Evolutionary conservation across 192 early-diverging fungal species (phyloP).

Genomic region (Backusella circina): DNA sequence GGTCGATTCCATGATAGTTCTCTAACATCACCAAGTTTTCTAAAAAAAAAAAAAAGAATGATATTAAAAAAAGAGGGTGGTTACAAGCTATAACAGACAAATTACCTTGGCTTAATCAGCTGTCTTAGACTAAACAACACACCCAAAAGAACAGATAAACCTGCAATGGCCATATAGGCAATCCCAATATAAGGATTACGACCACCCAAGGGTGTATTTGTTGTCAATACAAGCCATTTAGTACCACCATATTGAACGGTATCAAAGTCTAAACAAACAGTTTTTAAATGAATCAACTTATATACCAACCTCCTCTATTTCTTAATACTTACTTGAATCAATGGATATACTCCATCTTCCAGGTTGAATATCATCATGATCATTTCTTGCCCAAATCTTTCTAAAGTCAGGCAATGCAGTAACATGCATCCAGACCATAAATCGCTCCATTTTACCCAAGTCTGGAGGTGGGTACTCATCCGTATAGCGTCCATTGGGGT

Average conservation of each 20-base stretch:
- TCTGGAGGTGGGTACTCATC: conserved; percentile 56
- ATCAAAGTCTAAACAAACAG: conserved; percentile 63
- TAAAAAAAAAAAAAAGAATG: conserved; percentile 7
- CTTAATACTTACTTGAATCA: conserved; percentile 59
- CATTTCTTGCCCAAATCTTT: conserved; percentile 85
- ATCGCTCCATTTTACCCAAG: conserved; percentile 64
- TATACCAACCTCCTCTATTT: neutral
- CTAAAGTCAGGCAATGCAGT: conserved; percentile 92
- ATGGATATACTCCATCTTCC: conserved; percentile 72
- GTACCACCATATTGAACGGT: conserved; percentile 84
- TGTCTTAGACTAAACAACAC: conserved; percentile 85
- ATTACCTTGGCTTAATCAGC: conserved; percentile 83
- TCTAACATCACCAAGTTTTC: conserved; percentile 91
- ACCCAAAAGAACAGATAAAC: conserved; percentile 85
- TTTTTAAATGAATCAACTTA: neutral
- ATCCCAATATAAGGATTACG: conserved; percentile 95
- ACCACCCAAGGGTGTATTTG: conserved; percentile 90
- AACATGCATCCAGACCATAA: conserved; percentile 97
- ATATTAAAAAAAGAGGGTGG: neutral
- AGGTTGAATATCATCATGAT: conserved; percentile 47
- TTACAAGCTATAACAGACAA: too few relatives aligned
- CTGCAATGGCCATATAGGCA: conserved; percentile 91
- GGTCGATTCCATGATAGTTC: conserved; percentile 95
- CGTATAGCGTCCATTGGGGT: conserved; percentile 47
- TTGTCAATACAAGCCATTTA: conserved; percentile 93